Base-by-base conservation (phyloP, 345 rosid genomes). In the Dimocarpus longan region DNA sequence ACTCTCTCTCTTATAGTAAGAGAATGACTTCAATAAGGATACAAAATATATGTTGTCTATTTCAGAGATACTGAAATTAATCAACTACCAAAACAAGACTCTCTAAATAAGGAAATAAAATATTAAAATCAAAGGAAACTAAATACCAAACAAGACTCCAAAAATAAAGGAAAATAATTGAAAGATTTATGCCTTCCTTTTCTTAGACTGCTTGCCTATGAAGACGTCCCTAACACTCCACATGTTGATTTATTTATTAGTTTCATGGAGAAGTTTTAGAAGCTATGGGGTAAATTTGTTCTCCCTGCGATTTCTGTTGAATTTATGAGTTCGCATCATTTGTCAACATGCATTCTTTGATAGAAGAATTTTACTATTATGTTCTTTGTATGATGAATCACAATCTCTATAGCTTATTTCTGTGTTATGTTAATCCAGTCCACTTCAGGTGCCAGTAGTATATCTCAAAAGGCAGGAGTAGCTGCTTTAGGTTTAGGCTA, bases 401-500 rank as follows among this genome's bases (percentile, higher is more conserved):
- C 26, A 65, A 64, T 0, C 68, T 43, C 40, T 43, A 24, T 43
- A 24, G 59, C 67, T 84, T 80, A 80, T 70, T 5, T 59, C 5
- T 16, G 42, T 66, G 24, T 48, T 56, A 39, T 68, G 12, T 19
- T 59, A 5, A 59, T 80, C 22, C 83, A 96, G 99, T 81, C 81
- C 71, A 91, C 92, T 83, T 94, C 98, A 46, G 98, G 99, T 78
- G 99, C 98, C 39, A 89, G 98, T 84, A 94, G 95, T 78, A 88
- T 93, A 74, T 77, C 99, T 71, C 98, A 97, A 62, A 94, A 88
- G 79, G 99, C 99, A 37, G 99, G 84, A 81, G 88, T 93, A 81
- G 98, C 97, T 66, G 95, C 98, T 42, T 83, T 97, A 76, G 98
- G 93, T 37, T 70, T 97, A 79, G 99, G 99, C n/a, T 89, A 93